phyloP scores from a whole-genome alignment of 2,329 filamentous ascomycete genomes.

The Microdochium bolleyi region DNA sequence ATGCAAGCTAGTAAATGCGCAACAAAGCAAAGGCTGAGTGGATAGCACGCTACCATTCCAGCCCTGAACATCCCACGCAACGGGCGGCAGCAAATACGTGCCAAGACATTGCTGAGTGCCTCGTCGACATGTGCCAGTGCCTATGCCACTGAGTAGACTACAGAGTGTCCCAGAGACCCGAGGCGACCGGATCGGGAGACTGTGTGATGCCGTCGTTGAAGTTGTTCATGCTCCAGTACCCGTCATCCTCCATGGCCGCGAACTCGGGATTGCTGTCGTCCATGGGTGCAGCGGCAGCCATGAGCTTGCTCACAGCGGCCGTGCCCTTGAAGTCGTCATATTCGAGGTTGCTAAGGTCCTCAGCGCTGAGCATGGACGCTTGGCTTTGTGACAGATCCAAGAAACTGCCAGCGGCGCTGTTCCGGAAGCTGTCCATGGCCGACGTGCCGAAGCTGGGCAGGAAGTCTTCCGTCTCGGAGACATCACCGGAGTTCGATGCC shows the following conservation, averaged over 20 bases:
- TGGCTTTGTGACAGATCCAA: slow-evolving; percentile 36
- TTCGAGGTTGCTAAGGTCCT: slow-evolving; percentile 42
- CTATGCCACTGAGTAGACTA: not conserved
- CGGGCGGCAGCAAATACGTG: no score
- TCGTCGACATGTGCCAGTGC: not conserved
- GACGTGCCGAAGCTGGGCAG: slow-evolving; percentile 30
- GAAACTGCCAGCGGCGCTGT: slow-evolving; percentile 38
- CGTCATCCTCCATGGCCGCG: slow-evolving; percentile 37
- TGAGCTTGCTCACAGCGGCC: slow-evolving; percentile 35
- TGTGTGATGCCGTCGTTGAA: slow-evolving; percentile 25
- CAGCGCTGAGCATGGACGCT: slow-evolving; percentile 27
- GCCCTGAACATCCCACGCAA: no score
- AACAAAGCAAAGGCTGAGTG: not conserved
- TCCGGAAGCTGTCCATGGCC: slow-evolving; percentile 40
- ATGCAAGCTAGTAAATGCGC: not conserved
- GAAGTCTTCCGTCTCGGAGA: slow-evolving; percentile 59
- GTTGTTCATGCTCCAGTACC: slow-evolving; percentile 29
- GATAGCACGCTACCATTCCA: no score
- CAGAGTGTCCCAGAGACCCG: slow-evolving; percentile 14
- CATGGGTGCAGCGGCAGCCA: slow-evolving; percentile 28
- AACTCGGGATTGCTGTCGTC: slow-evolving; percentile 32
- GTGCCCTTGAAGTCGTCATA: slow-evolving; percentile 48
- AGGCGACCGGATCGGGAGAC: slow-evolving; percentile 22
- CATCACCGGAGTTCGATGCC: slow-evolving; percentile 57
- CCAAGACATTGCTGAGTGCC: not conserved